Percentiles rank a stretch among this genome's conserved stretches.
Conservation (phyloP, 2,329 filamentous ascomycete species). For the Scopulariopsis brevicaulis region DNA sequence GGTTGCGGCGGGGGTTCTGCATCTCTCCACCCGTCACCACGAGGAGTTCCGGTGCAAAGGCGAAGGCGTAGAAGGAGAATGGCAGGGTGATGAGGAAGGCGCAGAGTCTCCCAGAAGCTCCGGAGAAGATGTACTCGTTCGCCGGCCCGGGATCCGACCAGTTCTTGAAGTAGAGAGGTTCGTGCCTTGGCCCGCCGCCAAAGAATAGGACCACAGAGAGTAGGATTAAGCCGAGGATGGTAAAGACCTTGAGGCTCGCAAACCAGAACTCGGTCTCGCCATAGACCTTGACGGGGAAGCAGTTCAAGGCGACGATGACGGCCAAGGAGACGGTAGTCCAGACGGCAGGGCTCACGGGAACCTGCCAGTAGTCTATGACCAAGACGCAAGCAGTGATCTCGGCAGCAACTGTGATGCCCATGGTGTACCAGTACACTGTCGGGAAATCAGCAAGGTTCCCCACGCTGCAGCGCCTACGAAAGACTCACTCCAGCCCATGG, state of each 20-base stretch:
- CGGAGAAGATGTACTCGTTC: constrained; percentile 21
- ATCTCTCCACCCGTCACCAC: constrained; percentile 24
- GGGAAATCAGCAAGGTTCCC: too few relatives aligned
- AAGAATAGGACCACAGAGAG: constrained; percentile 33
- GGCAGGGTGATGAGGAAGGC: constrained; percentile 27
- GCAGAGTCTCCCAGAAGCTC: constrained; percentile 41
- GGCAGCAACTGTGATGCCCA: constrained; percentile 6
- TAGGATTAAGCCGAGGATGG: constrained; percentile 37
- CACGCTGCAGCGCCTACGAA: too few relatives aligned
- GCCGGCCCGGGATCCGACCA: constrained; percentile 21
- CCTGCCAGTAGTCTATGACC: constrained; percentile 12
- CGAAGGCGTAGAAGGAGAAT: constrained; percentile 16
- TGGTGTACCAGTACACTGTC: constrained; percentile 28
- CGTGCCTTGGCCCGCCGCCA: constrained; percentile 30
- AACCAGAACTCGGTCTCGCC: constrained; percentile 43
- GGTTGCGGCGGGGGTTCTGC: constrained; percentile 20
- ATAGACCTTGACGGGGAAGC: constrained; percentile 28
- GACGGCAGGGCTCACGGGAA: constrained; percentile 8
- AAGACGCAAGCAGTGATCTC: constrained; percentile 10
- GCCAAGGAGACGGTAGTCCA: constrained; percentile 10
- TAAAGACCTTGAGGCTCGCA: constrained; percentile 35
- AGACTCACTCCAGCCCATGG: constrained; percentile 29
- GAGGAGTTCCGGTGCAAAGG: constrained; percentile 18
- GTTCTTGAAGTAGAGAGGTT: constrained; percentile 29
- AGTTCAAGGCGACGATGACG: constrained; percentile 9